These are phyloP conservation scores for Clitoria ternatea DNA, from an alignment of 306 rosid species.

Conservation along the genomic window DNA sequence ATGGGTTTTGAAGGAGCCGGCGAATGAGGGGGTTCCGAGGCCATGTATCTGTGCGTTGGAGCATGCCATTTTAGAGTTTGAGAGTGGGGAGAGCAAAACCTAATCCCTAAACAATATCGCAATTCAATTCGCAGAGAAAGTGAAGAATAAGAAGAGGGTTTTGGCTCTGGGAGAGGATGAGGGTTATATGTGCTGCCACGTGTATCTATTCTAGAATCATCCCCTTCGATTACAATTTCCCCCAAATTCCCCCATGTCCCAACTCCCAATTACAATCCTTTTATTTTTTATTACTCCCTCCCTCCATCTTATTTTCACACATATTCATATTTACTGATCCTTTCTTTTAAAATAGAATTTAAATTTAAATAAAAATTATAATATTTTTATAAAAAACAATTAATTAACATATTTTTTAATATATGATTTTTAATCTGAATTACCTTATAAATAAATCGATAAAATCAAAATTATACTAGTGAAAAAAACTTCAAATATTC, in stretches of 20 bases:
- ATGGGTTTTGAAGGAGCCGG: constrained; percentile 28
- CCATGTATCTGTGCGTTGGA: constrained; percentile 71
- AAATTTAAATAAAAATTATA: too few species aligned
- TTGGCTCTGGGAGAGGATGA: constrained; percentile 18
- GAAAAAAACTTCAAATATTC: too few species aligned
- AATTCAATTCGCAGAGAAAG: background rate
- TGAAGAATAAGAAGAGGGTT: background rate
- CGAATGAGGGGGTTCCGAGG: constrained; percentile 51
- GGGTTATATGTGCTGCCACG: constrained; percentile 24
- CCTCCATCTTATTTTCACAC: too few species aligned
- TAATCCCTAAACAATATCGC: constrained; percentile 17
- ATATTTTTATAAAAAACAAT: too few species aligned
- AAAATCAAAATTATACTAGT: too few species aligned
- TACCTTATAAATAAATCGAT: too few species aligned
- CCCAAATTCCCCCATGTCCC: background rate
- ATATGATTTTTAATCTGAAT: too few species aligned
- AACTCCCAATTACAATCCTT: too few species aligned
- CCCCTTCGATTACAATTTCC: constrained; percentile 9
- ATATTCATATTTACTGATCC: too few species aligned
- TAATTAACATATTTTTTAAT: too few species aligned
- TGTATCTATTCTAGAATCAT: constrained; percentile 34
- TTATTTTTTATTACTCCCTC: too few species aligned
- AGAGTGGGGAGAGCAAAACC: background rate
- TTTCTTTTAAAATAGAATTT: too few species aligned
- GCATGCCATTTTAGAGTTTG: constrained; percentile 39